Evolutionary conservation across 2,329 filamentous ascomycete genomes (phyloP).

Genomic region (Rutstroemia sp.): DNA sequence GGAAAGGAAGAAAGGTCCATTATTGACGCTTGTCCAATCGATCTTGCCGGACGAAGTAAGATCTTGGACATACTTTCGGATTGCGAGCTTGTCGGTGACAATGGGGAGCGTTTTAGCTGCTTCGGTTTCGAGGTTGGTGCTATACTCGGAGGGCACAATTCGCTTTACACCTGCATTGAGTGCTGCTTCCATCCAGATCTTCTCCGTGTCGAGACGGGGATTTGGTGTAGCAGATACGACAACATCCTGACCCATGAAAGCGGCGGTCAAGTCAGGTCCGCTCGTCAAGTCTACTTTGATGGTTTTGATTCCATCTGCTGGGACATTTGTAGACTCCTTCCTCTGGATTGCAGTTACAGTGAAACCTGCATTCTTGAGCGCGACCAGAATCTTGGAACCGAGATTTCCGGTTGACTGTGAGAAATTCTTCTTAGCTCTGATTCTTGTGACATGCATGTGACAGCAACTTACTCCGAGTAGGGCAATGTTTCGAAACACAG

Average conservation of each 20-base stretch:
- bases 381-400: too few species aligned
- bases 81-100: constrained; percentile 12
- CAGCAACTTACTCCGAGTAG: too few species aligned
- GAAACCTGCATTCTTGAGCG: constrained; percentile 12
- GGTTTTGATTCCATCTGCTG: constrained; percentile 3
- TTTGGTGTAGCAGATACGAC: constrained; percentile 12
- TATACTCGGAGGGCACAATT: constrained; percentile 52
- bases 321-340: constrained; percentile 10
- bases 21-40: constrained; percentile 6
- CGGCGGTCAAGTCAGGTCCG: constrained; percentile 5
- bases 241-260: constrained; percentile 15
- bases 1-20: constrained; percentile 10
- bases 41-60: too few species aligned
- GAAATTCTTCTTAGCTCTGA: too few species aligned
- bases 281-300: neutral
- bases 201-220: constrained; percentile 11
- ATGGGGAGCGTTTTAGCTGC: constrained; percentile 6
- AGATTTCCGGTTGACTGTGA: too few species aligned
- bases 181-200: constrained; percentile 45
- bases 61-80: neutral
- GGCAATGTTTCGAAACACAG: too few species aligned
- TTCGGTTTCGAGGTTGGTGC: constrained; percentile 27
- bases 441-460: too few species aligned
- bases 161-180: constrained; percentile 49
- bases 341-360: constrained; percentile 14